Conservation (phyloP, 208 protist genomes). For the Trypanosoma mega region DNA sequence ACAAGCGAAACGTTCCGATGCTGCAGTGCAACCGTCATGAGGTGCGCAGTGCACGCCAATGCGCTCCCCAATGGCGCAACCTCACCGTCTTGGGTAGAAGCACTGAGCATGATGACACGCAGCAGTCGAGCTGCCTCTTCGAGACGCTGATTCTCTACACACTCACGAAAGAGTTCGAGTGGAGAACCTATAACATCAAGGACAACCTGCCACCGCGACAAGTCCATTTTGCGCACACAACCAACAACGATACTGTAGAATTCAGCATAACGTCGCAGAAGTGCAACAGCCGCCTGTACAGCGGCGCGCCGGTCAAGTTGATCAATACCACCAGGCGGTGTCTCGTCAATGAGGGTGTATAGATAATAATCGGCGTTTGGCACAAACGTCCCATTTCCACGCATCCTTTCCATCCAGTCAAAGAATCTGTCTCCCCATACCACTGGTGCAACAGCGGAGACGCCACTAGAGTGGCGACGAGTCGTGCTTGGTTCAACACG, state of each 20-base stretch:
- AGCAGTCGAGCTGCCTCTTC: conserved; percentile 66
- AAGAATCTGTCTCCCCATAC: conserved; percentile 49
- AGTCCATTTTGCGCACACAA: conserved; percentile 78
- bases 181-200: conserved; percentile 66
- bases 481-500: conserved; percentile 5
- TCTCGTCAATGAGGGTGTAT: conserved; percentile 56
- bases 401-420: conserved; percentile 69
- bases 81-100: conserved; percentile 1
- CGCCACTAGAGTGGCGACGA: neutral
- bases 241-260: conserved; percentile 64
- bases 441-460: conserved; percentile 31
- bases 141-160: conserved; percentile 52
- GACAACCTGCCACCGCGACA: conserved; percentile 53
- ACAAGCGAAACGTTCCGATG: conserved; percentile 43
- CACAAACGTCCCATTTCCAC: conserved; percentile 53
- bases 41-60: conserved; percentile 33
- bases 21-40: conserved; percentile 36
- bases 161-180: conserved; percentile 63
- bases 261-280: conserved; percentile 73
- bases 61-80: conserved; percentile 29
- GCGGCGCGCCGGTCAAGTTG: conserved; percentile 37
- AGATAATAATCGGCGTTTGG: conserved; percentile 62
- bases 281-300: conserved; percentile 37
- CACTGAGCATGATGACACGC: conserved; percentile 68
- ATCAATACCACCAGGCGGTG: conserved; percentile 36